phyloP scores from a whole-genome alignment of 1,284 basidiomycete species.

The Melanopsichium pennsylvanicum region DNA sequence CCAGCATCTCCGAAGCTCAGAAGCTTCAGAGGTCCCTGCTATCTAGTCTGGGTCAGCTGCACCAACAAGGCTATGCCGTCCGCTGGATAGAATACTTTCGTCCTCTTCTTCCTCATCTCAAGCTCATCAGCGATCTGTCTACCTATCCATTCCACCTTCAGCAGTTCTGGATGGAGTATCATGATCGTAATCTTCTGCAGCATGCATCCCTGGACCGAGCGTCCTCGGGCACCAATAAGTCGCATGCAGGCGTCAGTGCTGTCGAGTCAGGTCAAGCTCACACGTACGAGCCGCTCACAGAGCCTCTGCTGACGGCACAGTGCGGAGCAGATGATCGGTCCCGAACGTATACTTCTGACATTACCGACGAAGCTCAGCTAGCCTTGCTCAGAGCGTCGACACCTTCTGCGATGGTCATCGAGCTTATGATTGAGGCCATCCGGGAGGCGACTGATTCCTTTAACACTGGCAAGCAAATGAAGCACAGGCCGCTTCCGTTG shows the following conservation, averaged over 20 bases:
- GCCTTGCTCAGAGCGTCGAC: background rate
- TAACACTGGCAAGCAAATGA: too few species aligned
- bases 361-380: background rate
- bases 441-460: slow-evolving; percentile 1
- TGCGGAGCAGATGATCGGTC: background rate
- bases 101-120: slow-evolving; percentile 8
- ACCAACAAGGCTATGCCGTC: slow-evolving; percentile 27
- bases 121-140: slow-evolving; percentile 18
- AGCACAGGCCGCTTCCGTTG: too few species aligned
- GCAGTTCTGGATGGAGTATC: slow-evolving; percentile 47
- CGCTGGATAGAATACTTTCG: slow-evolving; percentile 32
- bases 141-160: slow-evolving; percentile 40
- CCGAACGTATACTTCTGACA: slow-evolving; percentile 5
- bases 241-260: background rate
- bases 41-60: slow-evolving; percentile 3
- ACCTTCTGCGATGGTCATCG: slow-evolving; percentile 5
- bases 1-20: background rate
- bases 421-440: slow-evolving; percentile 17
- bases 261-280: background rate
- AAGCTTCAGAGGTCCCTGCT: slow-evolving; percentile 6
- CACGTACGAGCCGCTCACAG: background rate
- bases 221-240: background rate
- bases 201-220: background rate
- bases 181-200: slow-evolving; percentile 44
- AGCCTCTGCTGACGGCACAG: slow-evolving; percentile 16